These are phyloP conservation scores for Juglanconis sp. DNA, from an alignment of 2,329 filamentous ascomycete genomes.

Conservation along the genomic window DNA sequence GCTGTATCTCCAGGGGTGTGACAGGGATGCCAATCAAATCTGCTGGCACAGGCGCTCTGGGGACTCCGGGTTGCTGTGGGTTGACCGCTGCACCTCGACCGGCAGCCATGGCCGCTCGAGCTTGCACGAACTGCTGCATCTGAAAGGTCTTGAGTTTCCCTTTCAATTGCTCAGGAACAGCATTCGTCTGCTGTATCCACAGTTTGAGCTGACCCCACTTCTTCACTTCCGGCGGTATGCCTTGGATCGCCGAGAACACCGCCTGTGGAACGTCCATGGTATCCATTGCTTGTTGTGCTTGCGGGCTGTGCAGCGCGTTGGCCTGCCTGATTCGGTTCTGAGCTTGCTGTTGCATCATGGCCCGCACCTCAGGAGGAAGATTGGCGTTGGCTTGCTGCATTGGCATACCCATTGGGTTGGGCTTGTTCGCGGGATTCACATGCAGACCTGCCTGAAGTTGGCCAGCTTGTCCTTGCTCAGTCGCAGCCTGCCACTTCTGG, in stretches of 20 bases:
- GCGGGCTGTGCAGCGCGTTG: constrained; percentile 25
- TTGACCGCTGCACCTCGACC: background rate
- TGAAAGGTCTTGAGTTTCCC: constrained; percentile 34
- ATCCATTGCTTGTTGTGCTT: constrained; percentile 40
- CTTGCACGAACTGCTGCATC: constrained; percentile 34
- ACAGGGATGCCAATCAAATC: constrained; percentile 22
- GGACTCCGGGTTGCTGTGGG: constrained; percentile 14
- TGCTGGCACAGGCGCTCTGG: constrained; percentile 19
- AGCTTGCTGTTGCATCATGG: constrained; percentile 22
- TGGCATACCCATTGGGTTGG: constrained; percentile 15
- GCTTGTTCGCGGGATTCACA: constrained; percentile 9
- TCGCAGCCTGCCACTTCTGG: constrained; percentile 42
- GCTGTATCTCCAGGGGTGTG: constrained; percentile 26
- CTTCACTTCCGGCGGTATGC: constrained; percentile 42
- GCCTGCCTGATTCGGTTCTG: constrained; percentile 12
- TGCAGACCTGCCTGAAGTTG: constrained; percentile 23
- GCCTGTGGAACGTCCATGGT: constrained; percentile 43
- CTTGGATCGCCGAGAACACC: constrained; percentile 25
- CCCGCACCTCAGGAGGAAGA: constrained; percentile 17
- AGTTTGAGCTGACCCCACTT: constrained; percentile 47
- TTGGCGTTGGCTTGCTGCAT: constrained; percentile 19
- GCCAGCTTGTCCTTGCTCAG: constrained; percentile 24
- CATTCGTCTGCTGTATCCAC: constrained; percentile 36
- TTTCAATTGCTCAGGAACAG: constrained; percentile 28
- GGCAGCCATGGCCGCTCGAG: constrained; percentile 19